Percentiles rank a stretch among this genome's conserved stretches.
Conservation (phyloP, 2,329 filamentous ascomycete species). For the Drechslera avenae region DNA sequence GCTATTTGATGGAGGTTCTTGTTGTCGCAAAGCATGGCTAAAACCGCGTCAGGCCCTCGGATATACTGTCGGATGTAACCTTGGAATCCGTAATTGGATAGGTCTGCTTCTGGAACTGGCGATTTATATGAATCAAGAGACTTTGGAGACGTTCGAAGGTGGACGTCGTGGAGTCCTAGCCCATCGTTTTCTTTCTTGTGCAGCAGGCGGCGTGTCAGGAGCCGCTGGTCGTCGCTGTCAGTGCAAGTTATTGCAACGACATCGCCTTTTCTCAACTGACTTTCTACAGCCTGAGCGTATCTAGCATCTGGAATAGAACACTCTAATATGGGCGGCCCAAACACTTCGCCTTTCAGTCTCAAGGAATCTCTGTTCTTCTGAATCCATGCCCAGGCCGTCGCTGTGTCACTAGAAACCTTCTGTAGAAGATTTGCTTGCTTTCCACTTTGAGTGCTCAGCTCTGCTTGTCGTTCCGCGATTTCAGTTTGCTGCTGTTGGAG, state of each 20-base stretch:
- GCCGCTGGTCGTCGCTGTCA: conserved; percentile 73
- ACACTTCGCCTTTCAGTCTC: conserved; percentile 75
- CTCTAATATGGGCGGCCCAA: conserved; percentile 78
- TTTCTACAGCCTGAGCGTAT: conserved; percentile 67
- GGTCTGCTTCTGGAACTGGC: conserved; percentile 61
- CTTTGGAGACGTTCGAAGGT: conserved; percentile 67
- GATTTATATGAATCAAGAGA: conserved; percentile 61
- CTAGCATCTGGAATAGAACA: conserved; percentile 77
- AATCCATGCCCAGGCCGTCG: conserved; percentile 80
- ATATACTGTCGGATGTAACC: conserved; percentile 80
- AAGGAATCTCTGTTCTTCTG: conserved; percentile 64
- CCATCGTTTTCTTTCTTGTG: conserved; percentile 38
- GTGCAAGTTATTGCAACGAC: conserved; percentile 74
- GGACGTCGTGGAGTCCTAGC: conserved; percentile 71
- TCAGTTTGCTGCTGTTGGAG: conserved; percentile 38
- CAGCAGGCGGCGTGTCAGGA: conserved; percentile 70
- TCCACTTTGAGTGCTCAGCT: conserved; percentile 45
- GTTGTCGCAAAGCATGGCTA: conserved; percentile 85
- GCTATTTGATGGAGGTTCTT: conserved; percentile 71
- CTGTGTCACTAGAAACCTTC: conserved; percentile 65
- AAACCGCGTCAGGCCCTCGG: conserved; percentile 78
- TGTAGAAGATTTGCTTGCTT: conserved; percentile 64
- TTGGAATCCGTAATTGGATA: conserved; percentile 69
- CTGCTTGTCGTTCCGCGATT: conserved; percentile 15
- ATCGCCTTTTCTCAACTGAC: conserved; percentile 59